These are phyloP conservation scores for Echites panduratus DNA, from an alignment of 257 asterid genomes.

Conservation along the genomic window DNA sequence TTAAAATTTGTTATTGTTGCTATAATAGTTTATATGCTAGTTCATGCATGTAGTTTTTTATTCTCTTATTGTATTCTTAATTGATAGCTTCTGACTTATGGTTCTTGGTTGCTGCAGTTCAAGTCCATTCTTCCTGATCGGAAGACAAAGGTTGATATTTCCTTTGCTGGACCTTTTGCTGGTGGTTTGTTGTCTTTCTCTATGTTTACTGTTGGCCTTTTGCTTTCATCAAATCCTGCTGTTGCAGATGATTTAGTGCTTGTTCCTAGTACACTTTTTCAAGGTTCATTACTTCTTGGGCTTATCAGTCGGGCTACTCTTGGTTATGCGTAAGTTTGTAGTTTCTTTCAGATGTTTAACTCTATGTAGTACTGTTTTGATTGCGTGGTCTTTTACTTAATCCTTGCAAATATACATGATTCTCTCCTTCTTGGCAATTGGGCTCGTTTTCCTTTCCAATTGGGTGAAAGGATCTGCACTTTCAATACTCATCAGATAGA, in stretches of 20 bases:
- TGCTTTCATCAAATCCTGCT: conserved; percentile 75
- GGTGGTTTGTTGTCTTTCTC: conserved; percentile 83
- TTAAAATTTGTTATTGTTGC: no score
- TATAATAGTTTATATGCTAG: neutral
- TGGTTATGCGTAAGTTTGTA: conserved; percentile 67
- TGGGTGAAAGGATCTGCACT: neutral
- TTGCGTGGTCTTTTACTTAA: neutral
- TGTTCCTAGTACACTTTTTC: conserved; percentile 95
- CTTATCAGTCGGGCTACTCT: conserved; percentile 74
- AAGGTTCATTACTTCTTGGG: conserved; percentile 97
- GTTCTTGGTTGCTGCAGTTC: conserved; percentile 52
- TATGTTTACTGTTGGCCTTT: conserved; percentile 75
- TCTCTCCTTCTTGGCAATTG: neutral
- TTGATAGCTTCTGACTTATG: neutral
- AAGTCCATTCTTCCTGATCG: conserved; percentile 97
- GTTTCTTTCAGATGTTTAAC: neutral
- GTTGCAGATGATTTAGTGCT: conserved; percentile 75
- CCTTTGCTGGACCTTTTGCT: conserved; percentile 85
- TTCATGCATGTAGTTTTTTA: neutral
- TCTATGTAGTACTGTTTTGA: neutral
- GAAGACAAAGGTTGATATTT: conserved; percentile 77
- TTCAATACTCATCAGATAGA: no score
- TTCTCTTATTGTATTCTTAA: neutral
- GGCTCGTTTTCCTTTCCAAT: neutral
- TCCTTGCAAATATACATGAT: neutral